Evolutionary conservation across 192 early-diverging fungal species (phyloP), one percentile per base, ranked within the genome.

Genomic region (Linnemannia elongata): DNA sequence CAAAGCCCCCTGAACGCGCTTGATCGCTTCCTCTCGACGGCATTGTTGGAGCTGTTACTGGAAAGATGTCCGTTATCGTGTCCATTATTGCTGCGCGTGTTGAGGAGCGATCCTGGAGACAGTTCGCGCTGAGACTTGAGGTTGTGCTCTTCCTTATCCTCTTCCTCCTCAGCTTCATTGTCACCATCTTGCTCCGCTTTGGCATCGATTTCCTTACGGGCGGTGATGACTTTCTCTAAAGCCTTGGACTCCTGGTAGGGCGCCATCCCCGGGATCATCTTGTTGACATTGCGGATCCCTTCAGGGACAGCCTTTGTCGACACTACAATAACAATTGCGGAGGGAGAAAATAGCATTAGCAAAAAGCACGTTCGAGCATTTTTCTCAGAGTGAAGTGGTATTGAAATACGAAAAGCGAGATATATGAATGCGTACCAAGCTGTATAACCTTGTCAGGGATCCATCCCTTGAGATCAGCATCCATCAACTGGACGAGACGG

Each of bases 381-480:
- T 47, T 27, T 45, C 2, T 8, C 8, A 22, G 6, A 10, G 24
- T 30, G 24, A 74, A 4, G 42, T 10, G 13, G 30, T 38, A 22
- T 7, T 18, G 41, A 13, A 9, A 35, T 42, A 4, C 6, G 20
- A 3, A 49, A 74, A 1, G 3, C 12, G 36, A 27, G 6, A 55
- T 4, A 30, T 1, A 41, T 12, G 36, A 10, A 20, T 18, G 47
- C 57, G 55, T 81, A 83, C 87, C 82, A 39, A 88, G 55, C 68
- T 83, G 79, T 71, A 84, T 88, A 20, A 88, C 33, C 15, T 83
- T 84, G 9, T 85, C 82, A 15, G 82, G 88, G 45, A 88, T 88
- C 88, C 88, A 88, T 66, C 88, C 88, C 41, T 88, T 88, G 70
- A 83, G 63, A 79, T 88, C 82, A 0, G 82, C 68, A 80, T 88